phyloP scores from a whole-genome alignment of 208 protist species.

The Acanthamoeba divionensis region DNA sequence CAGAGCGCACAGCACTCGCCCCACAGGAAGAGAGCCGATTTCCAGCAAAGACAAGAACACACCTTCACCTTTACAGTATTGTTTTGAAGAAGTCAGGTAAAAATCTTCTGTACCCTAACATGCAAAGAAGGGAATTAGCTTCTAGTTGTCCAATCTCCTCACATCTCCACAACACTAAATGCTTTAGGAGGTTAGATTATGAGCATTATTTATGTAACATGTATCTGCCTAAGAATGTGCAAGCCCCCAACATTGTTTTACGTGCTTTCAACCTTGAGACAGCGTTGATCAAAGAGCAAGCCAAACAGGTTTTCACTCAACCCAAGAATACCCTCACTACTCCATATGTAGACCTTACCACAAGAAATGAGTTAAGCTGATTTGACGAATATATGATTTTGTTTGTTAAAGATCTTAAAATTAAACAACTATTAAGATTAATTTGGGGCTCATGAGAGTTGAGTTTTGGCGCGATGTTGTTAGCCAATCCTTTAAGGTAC shows the following conservation, averaged over 20 bases:
- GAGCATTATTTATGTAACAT: slow-evolving; percentile 45
- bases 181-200: slow-evolving; percentile 9
- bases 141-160: no score
- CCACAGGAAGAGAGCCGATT: no score
- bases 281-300: slow-evolving; percentile 1
- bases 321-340: neutral
- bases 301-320: neutral
- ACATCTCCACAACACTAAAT: no score
- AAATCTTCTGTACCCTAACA: no score
- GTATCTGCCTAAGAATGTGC: slow-evolving; percentile 43
- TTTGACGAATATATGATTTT: neutral
- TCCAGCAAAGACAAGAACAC: no score
- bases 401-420: neutral
- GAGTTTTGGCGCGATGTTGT: slow-evolving; percentile 27
- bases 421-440: neutral
- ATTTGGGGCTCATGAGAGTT: neutral
- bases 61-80: no score
- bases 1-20: no score
- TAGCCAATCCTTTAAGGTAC: neutral
- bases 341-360: neutral
- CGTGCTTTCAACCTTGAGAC: slow-evolving; percentile 45
- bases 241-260: neutral
- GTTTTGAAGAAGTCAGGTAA: no score
- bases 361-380: neutral
- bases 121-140: no score